These are phyloP conservation scores for Apophysomyces trapeziformis DNA, from an alignment of 371 early-diverging fungal genomes.

Conservation along the genomic window DNA sequence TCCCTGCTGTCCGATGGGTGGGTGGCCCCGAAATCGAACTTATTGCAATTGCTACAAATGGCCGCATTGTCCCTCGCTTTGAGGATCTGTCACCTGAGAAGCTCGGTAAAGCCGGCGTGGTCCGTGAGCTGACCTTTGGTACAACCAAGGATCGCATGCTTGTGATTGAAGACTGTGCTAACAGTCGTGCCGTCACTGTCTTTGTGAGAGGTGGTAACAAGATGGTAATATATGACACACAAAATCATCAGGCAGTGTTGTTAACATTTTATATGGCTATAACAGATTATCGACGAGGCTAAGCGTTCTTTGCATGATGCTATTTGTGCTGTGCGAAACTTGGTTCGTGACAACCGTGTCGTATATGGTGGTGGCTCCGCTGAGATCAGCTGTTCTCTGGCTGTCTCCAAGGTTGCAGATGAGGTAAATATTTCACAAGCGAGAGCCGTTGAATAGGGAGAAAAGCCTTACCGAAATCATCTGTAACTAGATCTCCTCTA, in stretches of 20 bases:
- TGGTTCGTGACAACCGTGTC: conserved; percentile 96
- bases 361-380: conserved; percentile 99
- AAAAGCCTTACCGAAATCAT: not conserved
- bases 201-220: conserved; percentile 99
- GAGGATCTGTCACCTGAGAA: conserved; percentile 94
- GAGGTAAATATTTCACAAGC: conserved; percentile 41
- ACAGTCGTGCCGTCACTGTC: conserved; percentile 97
- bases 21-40: conserved; percentile 99
- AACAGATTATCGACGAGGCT: conserved; percentile 98
- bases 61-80: conserved; percentile 99
- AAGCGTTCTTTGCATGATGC: conserved; percentile 99
- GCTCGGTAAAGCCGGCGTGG: conserved; percentile 93
- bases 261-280: not conserved
- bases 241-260: not conserved
- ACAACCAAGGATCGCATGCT: conserved; percentile 99
- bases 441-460: not conserved
- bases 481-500: conserved; percentile 67
- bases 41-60: conserved; percentile 99
- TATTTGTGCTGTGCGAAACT: conserved; percentile 98
- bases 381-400: conserved; percentile 96
- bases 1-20: conserved; percentile 99
- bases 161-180: conserved; percentile 98
- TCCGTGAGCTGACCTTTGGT: conserved; percentile 96
- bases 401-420: conserved; percentile 93
- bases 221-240: conserved; percentile 64